A percentile compares a stretch with the other conserved stretches of the same genome.
These are phyloP conservation scores for Xylariales sp. DNA, from an alignment of 2,329 filamentous ascomycete species.

Conservation along the genomic window DNA sequence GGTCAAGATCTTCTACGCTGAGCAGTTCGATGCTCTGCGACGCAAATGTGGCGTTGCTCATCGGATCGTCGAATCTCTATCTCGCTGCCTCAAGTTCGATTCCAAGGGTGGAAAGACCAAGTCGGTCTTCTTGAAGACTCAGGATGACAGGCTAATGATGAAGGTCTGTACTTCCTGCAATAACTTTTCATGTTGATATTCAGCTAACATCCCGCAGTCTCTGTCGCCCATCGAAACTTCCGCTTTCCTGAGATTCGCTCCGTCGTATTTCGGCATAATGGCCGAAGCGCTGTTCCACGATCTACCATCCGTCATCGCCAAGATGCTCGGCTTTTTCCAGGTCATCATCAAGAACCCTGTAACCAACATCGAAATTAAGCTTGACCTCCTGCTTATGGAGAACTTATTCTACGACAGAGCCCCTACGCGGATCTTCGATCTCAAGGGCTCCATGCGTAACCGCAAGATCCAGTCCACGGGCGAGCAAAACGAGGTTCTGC, in stretches of 20 bases:
- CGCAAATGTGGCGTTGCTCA: constrained; percentile 90
- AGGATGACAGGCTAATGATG: constrained; percentile 89
- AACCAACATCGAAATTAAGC: constrained; percentile 89
- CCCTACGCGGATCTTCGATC: constrained; percentile 85
- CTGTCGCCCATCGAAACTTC: constrained; percentile 87
- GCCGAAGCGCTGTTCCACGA: constrained; percentile 93
- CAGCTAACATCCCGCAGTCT: constrained; percentile 47
- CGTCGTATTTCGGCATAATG: constrained; percentile 97
- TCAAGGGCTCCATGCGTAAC: constrained; percentile 98
- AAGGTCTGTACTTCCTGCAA: constrained; percentile 45
- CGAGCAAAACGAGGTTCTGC: constrained; percentile 89
- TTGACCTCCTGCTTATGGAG: constrained; percentile 92
- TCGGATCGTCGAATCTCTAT: constrained; percentile 90
- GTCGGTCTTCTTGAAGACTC: constrained; percentile 91
- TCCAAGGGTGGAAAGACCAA: constrained; percentile 97
- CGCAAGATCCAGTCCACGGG: constrained; percentile 95
- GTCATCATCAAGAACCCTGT: constrained; percentile 93
- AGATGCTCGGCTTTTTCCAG: constrained; percentile 98
- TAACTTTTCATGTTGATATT: constrained; percentile 51
- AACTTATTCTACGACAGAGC: constrained; percentile 95
- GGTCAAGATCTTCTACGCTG: constrained; percentile 98
- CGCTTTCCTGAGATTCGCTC: constrained; percentile 91
- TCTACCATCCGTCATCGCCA: constrained; percentile 92
- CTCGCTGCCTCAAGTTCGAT: constrained; percentile 95
- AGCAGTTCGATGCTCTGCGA: constrained; percentile 92